These are phyloP conservation scores for Penstemon eatonii DNA, from an alignment of 257 asterid species.

Conservation along the genomic window DNA sequence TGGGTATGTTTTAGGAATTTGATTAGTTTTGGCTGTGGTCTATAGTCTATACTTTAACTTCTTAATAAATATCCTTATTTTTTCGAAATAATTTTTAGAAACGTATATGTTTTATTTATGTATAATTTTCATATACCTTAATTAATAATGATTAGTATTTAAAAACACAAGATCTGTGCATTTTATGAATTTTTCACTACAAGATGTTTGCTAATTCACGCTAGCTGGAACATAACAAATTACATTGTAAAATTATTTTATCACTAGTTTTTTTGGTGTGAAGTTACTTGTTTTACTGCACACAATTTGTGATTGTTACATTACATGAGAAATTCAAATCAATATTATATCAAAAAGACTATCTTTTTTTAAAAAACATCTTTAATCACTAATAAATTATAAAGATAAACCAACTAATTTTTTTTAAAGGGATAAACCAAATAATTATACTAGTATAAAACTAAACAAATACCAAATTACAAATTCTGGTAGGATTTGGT, in stretches of 20 bases:
- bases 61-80: no score
- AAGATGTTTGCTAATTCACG: background rate
- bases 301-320: background rate
- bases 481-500: no score
- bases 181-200: background rate
- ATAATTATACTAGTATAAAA: no score
- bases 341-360: no score
- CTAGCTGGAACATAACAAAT: background rate
- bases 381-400: no score
- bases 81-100: no score
- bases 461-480: no score
- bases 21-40: constrained; percentile 11
- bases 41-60: no score
- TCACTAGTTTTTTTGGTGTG: background rate
- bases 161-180: constrained; percentile 12
- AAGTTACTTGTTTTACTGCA: constrained; percentile 9
- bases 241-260: background rate
- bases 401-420: no score
- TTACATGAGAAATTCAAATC: background rate
- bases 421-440: no score
- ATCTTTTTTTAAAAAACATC: no score
- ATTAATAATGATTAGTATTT: background rate
- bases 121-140: background rate
- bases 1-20: background rate
- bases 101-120: no score